A percentile compares a stretch with the other conserved stretches of the same genome.
phyloP scores from a whole-genome alignment of 345 rosid species.

The Turritis glabra region DNA sequence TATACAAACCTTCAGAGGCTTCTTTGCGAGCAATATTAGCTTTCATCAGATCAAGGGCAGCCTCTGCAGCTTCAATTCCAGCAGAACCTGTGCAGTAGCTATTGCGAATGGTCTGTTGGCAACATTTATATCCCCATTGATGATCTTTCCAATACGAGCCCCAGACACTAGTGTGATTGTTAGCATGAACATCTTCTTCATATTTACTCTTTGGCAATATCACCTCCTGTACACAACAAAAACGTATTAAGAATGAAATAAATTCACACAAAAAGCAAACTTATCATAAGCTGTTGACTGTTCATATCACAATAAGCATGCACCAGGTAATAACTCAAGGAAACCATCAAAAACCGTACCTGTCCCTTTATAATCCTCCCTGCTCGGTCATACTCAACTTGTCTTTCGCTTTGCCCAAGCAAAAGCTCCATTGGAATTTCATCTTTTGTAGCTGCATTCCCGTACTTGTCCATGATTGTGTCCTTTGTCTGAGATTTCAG shows the following conservation, averaged over 20 bases:
- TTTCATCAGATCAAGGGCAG: slow-evolving; percentile 81
- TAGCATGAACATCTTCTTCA: slow-evolving; percentile 61
- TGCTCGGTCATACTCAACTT: slow-evolving; percentile 72
- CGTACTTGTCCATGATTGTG: slow-evolving; percentile 60
- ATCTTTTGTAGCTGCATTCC: slow-evolving; percentile 65
- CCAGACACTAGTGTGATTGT: slow-evolving; percentile 83
- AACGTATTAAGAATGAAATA: not conserved
- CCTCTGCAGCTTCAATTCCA: slow-evolving; percentile 92
- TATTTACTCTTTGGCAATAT: slow-evolving; percentile 71
- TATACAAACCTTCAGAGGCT: slow-evolving; percentile 48
- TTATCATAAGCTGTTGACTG: not conserved
- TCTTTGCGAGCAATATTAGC: slow-evolving; percentile 78
- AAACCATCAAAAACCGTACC: slow-evolving; percentile 38
- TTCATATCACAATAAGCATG: not conserved
- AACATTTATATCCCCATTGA: slow-evolving; percentile 91
- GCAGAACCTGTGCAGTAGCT: slow-evolving; percentile 93
- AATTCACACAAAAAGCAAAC: not conserved
- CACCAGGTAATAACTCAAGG: not conserved
- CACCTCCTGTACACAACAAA: slow-evolving; percentile 44
- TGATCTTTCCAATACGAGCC: slow-evolving; percentile 96
- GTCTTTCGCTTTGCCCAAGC: slow-evolving; percentile 67
- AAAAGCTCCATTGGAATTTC: slow-evolving; percentile 66
- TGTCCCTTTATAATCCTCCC: slow-evolving; percentile 66
- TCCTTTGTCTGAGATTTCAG: slow-evolving; percentile 54
- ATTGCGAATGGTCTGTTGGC: slow-evolving; percentile 74